A percentile compares a stretch with the other conserved stretches of the same genome.
phyloP scores from a whole-genome alignment of 768 basidiomycete species.

The Phlebiopsis flavidoalba region DNA sequence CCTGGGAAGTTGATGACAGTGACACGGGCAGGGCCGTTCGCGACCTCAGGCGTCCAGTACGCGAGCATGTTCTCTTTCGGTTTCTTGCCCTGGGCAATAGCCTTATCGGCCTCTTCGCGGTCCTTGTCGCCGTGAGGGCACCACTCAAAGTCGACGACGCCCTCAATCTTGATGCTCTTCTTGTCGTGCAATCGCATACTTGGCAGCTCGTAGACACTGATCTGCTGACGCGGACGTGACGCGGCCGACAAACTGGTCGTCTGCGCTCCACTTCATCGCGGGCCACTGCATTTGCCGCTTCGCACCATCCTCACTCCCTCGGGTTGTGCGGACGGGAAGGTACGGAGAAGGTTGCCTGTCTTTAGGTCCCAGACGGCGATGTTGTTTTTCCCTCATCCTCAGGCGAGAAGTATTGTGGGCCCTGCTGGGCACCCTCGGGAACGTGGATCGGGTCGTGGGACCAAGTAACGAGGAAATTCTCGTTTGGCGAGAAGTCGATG shows the following conservation, averaged over 20 bases:
- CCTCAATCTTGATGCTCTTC: slow-evolving; percentile 96
- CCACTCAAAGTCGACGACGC: slow-evolving; percentile 98
- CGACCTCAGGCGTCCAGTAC: slow-evolving; percentile 97
- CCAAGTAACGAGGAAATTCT: slow-evolving; percentile 96
- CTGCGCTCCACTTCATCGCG: slow-evolving; percentile 93
- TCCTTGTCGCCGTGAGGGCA: slow-evolving; percentile 91
- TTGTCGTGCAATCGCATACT: slow-evolving; percentile 92
- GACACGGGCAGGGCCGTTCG: slow-evolving; percentile 94
- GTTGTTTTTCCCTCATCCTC: slow-evolving; percentile 98
- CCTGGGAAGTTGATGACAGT: slow-evolving; percentile 88
- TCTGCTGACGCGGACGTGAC: slow-evolving; percentile 87
- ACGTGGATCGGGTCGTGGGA: slow-evolving; percentile 91
- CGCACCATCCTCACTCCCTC: slow-evolving; percentile 53
- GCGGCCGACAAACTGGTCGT: slow-evolving; percentile 92
- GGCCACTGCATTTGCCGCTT: slow-evolving; percentile 95
- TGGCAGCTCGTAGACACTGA: slow-evolving; percentile 94
- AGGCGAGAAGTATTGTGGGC: slow-evolving; percentile 80
- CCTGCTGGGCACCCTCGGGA: slow-evolving; percentile 73
- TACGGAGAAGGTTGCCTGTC: slow-evolving; percentile 86
- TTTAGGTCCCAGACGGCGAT: slow-evolving; percentile 99
- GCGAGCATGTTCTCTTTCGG: slow-evolving; percentile 86
- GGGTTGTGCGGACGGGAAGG: slow-evolving; percentile 66
- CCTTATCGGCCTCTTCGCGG: slow-evolving; percentile 62
- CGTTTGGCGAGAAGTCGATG: slow-evolving; percentile 96
- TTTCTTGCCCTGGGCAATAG: slow-evolving; percentile 45